Percentiles rank a stretch among this genome's conserved stretches.
These are phyloP conservation scores for Lipomyces sp. DNA, from an alignment of 805 yeast species.

Conservation along the genomic window DNA sequence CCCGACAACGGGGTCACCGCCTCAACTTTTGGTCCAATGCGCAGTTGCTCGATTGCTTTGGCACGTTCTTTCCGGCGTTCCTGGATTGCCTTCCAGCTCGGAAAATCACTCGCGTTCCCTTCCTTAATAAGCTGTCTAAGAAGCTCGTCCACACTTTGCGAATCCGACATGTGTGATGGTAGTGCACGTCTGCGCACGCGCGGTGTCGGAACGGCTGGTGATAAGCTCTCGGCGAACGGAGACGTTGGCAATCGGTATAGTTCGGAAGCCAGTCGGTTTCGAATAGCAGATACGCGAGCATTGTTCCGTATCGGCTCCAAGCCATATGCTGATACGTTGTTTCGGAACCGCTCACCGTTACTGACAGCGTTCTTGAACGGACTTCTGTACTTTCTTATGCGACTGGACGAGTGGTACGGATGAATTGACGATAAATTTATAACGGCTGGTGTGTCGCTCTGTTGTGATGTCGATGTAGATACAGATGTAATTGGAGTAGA, in stretches of 20 bases:
- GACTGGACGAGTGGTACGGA: background rate
- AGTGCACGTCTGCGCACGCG: conserved; percentile 18
- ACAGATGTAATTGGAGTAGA: background rate
- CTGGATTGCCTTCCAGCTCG: conserved; percentile 37
- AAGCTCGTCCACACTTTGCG: conserved; percentile 34
- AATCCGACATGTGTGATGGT: conserved; percentile 28
- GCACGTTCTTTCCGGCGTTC: conserved; percentile 34
- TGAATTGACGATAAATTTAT: background rate
- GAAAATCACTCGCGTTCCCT: conserved; percentile 35
- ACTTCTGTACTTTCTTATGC: conserved; percentile 22
- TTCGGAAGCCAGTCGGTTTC: conserved; percentile 16
- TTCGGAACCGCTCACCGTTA: background rate
- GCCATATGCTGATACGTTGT: conserved; percentile 1
- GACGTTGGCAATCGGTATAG: conserved; percentile 22
- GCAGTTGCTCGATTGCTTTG: conserved; percentile 29
- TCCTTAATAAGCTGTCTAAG: conserved; percentile 29
- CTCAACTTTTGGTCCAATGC: conserved; percentile 36
- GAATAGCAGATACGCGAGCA: conserved; percentile 15
- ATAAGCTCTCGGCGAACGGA: conserved; percentile 24
- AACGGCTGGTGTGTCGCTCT: background rate
- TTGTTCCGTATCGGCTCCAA: conserved; percentile 9
- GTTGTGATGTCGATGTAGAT: background rate
- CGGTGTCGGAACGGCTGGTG: conserved; percentile 16
- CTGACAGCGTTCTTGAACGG: conserved; percentile 22
- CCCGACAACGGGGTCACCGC: conserved; percentile 43